Percentiles rank a stretch among this genome's conserved stretches.
Conservation (phyloP, 2,329 filamentous ascomycete species). For the Neoascochyta sp. region DNA sequence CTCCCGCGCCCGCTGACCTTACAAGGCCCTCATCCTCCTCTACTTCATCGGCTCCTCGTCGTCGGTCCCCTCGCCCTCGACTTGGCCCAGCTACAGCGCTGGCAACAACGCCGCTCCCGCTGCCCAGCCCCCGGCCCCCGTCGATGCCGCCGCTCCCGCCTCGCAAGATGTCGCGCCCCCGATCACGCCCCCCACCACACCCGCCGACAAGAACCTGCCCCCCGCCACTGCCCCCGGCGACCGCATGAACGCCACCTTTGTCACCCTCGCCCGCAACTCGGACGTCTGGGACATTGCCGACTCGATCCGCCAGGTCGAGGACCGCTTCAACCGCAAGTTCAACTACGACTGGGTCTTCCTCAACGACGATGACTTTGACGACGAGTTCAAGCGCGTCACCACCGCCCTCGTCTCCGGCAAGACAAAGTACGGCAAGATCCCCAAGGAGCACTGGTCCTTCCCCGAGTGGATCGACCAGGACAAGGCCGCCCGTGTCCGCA, state of each 20-base stretch:
- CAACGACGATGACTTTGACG: slow-evolving; percentile 92
- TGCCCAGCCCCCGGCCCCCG: slow-evolving; percentile 11
- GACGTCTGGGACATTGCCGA: slow-evolving; percentile 96
- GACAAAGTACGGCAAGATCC: slow-evolving; percentile 85
- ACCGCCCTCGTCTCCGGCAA: slow-evolving; percentile 85
- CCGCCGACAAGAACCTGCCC: slow-evolving; percentile 34
- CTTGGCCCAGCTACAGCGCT: slow-evolving; percentile 28
- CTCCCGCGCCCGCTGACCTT: slow-evolving; percentile 11
- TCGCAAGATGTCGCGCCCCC: too few species aligned
- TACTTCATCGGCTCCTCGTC: slow-evolving; percentile 75
- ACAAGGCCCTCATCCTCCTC: slow-evolving; percentile 63
- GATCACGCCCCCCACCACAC: slow-evolving; percentile 28
- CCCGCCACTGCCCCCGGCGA: slow-evolving; percentile 57
- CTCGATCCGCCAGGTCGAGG: slow-evolving; percentile 93
- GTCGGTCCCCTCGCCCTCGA: slow-evolving; percentile 35
- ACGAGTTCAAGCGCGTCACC: slow-evolving; percentile 89
- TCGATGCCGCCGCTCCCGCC: slow-evolving; percentile 7
- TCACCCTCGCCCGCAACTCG: slow-evolving; percentile 86
- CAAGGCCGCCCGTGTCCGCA: slow-evolving; percentile 81
- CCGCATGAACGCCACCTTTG: slow-evolving; percentile 95
- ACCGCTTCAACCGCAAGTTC: slow-evolving; percentile 95
- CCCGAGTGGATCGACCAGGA: slow-evolving; percentile 94
- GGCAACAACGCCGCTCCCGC: slow-evolving; percentile 16
- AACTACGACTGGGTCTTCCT: slow-evolving; percentile 99
- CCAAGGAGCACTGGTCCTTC: slow-evolving; percentile 94